Conservation (phyloP, 2,329 filamentous ascomycete genomes). For the Nigrospora osmanthi region DNA sequence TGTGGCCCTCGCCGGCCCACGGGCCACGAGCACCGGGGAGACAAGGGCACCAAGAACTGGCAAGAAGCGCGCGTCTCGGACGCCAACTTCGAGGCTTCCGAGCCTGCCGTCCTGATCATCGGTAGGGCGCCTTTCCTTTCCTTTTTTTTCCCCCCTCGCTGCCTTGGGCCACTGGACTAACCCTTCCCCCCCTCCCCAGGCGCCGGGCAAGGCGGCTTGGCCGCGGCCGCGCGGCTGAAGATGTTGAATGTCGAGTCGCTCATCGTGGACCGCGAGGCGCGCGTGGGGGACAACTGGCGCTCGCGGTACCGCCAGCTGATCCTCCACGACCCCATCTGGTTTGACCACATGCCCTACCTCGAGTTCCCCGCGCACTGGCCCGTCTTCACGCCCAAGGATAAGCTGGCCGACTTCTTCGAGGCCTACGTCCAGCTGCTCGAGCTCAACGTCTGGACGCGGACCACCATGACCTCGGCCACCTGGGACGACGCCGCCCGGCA, state of each 20-base stretch:
- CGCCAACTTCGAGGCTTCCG: conserved; percentile 35
- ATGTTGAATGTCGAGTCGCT: conserved; percentile 48
- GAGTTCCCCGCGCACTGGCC: conserved; percentile 59
- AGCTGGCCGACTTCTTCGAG: conserved; percentile 62
- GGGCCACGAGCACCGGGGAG: conserved; percentile 49
- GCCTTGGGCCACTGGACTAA: neutral
- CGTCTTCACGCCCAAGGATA: conserved; percentile 65
- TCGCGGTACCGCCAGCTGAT: conserved; percentile 57
- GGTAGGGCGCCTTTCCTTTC: conserved; percentile 35
- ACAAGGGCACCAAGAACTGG: conserved; percentile 50
- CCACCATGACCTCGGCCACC: conserved; percentile 35
- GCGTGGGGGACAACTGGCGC: conserved; percentile 58
- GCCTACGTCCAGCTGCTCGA: conserved; percentile 58
- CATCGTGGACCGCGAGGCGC: conserved; percentile 49
- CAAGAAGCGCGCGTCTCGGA: conserved; percentile 42
- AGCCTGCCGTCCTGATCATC: conserved; percentile 54
- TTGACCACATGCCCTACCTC: conserved; percentile 55
- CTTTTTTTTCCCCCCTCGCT: conserved; percentile 2
- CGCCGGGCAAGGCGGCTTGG: conserved; percentile 50
- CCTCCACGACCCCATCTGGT: conserved; percentile 59
- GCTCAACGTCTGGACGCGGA: conserved; percentile 57
- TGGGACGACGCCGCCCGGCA: conserved; percentile 39
- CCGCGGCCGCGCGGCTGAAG: conserved; percentile 49
- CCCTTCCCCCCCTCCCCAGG: neutral
- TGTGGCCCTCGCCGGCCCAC: conserved; percentile 37